These are phyloP conservation scores for Plenodomus biglobosus DNA, from an alignment of 2,329 filamentous ascomycete genomes.

Conservation along the genomic window DNA sequence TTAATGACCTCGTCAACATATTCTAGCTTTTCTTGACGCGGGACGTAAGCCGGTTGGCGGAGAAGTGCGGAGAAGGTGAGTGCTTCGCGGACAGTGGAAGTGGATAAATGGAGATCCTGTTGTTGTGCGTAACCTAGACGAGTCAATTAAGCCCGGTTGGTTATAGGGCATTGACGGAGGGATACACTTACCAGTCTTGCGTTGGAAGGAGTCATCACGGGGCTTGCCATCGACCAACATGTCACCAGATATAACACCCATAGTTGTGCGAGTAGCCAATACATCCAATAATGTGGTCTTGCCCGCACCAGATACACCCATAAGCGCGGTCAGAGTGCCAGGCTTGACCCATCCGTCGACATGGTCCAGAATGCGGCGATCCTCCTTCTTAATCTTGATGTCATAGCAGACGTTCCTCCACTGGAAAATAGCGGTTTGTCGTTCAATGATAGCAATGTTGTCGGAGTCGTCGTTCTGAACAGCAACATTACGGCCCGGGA, in stretches of 20 bases:
- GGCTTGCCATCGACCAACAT: slow-evolving; percentile 79
- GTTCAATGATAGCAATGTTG: slow-evolving; percentile 54
- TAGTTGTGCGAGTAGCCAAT: slow-evolving; percentile 79
- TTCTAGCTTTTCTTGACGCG: slow-evolving; percentile 74
- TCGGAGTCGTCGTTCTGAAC: slow-evolving; percentile 43
- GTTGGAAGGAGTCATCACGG: slow-evolving; percentile 80
- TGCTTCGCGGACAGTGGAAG: slow-evolving; percentile 84
- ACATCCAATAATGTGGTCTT: slow-evolving; percentile 91
- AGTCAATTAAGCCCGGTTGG: not conserved
- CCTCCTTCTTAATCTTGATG: slow-evolving; percentile 77
- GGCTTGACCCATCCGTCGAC: slow-evolving; percentile 95
- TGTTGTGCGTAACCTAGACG: slow-evolving; percentile 73
- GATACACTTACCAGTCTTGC: slow-evolving; percentile 67
- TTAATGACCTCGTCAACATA: slow-evolving; percentile 92
- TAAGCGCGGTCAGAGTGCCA: slow-evolving; percentile 79
- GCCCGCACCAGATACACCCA: slow-evolving; percentile 91
- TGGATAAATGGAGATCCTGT: slow-evolving; percentile 84
- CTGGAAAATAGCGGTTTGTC: slow-evolving; percentile 77
- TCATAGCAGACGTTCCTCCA: slow-evolving; percentile 81
- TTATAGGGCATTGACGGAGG: not conserved
- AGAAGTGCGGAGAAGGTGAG: slow-evolving; percentile 83
- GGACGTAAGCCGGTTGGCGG: slow-evolving; percentile 75
- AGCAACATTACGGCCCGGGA: slow-evolving; percentile 32
- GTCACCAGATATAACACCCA: slow-evolving; percentile 84
- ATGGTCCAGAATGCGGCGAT: slow-evolving; percentile 75